Percentiles rank a stretch among this genome's conserved stretches.
These are phyloP conservation scores for Fonsecaea nubica DNA, from an alignment of 2,329 filamentous ascomycete species.

Conservation along the genomic window DNA sequence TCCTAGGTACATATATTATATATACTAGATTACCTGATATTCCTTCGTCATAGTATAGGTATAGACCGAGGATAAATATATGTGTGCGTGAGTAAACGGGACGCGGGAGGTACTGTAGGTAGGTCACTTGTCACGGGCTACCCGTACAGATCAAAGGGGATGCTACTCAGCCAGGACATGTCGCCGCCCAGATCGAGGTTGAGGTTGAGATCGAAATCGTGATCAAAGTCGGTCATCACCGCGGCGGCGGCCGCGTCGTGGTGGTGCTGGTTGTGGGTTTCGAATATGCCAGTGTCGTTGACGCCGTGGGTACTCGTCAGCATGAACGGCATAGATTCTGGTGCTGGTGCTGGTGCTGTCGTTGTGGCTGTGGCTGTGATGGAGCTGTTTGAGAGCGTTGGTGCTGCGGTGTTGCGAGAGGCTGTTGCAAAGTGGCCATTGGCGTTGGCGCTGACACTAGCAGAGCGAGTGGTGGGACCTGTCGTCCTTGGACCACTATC, in stretches of 20 bases:
- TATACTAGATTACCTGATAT: too few species aligned
- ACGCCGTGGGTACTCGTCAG: background rate
- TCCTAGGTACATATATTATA: too few species aligned
- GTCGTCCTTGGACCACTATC: background rate
- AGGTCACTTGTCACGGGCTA: background rate
- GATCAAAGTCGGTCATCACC: too few species aligned
- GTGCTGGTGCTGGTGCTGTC: background rate
- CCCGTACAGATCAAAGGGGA: constrained; percentile 20
- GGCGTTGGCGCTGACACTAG: background rate
- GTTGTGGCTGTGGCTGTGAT: background rate
- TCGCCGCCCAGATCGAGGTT: constrained; percentile 21
- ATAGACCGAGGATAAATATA: too few species aligned
- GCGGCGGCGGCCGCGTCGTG: too few species aligned
- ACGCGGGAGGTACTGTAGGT: too few species aligned
- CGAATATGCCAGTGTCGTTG: background rate
- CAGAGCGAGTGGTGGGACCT: background rate
- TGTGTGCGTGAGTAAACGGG: too few species aligned
- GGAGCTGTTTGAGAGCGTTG: constrained; percentile 1
- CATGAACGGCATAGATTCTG: background rate
- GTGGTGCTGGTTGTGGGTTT: too few species aligned
- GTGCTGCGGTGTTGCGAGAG: background rate
- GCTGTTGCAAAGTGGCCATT: background rate
- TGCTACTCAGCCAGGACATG: constrained; percentile 26
- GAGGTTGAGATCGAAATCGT: constrained; percentile 2
- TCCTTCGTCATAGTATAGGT: too few species aligned